A percentile compares a stretch with the other conserved stretches of the same genome.
Conservation (phyloP, 2,329 filamentous ascomycete species). For the Stromatinia cepivora region DNA sequence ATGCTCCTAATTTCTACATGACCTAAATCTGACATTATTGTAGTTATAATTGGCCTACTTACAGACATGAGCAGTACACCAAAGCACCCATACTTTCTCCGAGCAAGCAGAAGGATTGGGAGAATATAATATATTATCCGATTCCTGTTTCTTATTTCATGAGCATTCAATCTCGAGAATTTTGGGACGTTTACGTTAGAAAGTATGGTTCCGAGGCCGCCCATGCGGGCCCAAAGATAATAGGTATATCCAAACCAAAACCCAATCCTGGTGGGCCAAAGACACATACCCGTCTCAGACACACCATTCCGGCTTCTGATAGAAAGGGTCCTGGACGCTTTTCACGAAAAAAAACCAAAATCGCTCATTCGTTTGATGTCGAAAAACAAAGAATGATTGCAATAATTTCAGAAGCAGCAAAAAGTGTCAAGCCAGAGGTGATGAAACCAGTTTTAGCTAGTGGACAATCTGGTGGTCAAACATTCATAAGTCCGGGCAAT, state of each 20-base stretch:
- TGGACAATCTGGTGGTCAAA: neutral
- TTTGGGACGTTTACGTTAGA: slow-evolving; percentile 9
- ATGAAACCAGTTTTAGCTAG: neutral
- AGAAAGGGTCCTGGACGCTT: neutral
- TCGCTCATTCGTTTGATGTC: slow-evolving; percentile 3
- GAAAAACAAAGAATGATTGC: neutral
- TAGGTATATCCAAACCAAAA: neutral
- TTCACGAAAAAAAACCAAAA: neutral
- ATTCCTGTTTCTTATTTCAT: slow-evolving; percentile 6
- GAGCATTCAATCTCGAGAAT: slow-evolving; percentile 2
- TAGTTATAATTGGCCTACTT: slow-evolving; percentile 6
- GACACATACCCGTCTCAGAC: neutral
- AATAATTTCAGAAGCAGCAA: slow-evolving; percentile 1
- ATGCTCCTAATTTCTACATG: neutral
- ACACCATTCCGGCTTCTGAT: neutral
- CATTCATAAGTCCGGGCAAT: neutral
- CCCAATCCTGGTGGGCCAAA: neutral
- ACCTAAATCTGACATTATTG: neutral
- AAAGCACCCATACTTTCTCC: neutral
- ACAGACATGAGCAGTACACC: neutral
- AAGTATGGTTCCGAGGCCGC: slow-evolving; percentile 3
- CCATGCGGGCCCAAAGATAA: neutral
- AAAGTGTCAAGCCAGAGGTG: neutral
- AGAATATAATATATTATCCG: neutral
- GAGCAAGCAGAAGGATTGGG: neutral